phyloP scores from a whole-genome alignment of 2,329 filamentous ascomycete genomes.

The Endoconidiophora laricicola region DNA sequence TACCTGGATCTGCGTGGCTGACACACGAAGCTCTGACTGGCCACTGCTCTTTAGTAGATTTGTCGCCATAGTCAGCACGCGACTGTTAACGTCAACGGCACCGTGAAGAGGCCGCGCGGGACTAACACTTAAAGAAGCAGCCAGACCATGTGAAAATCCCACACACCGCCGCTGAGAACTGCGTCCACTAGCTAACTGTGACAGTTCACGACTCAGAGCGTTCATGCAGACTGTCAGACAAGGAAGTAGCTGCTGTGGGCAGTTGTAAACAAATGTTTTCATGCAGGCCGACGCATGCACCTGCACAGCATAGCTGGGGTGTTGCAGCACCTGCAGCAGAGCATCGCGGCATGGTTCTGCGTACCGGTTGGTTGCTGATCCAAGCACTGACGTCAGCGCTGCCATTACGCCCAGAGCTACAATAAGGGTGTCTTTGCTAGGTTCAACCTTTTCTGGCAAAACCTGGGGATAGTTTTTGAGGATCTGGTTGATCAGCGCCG shows the following conservation, averaged over 20 bases:
- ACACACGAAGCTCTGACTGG: slow-evolving; percentile 76
- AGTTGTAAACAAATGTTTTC: slow-evolving; percentile 74
- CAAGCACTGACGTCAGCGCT: slow-evolving; percentile 61
- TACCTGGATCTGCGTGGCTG: slow-evolving; percentile 89
- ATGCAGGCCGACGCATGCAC: slow-evolving; percentile 76
- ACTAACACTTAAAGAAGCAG: slow-evolving; percentile 79
- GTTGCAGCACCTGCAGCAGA: slow-evolving; percentile 75
- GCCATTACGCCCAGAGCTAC: slow-evolving; percentile 64
- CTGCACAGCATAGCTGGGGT: slow-evolving; percentile 92
- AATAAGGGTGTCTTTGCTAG: slow-evolving; percentile 70
- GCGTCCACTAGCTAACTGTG: slow-evolving; percentile 54
- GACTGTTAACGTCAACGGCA: slow-evolving; percentile 86
- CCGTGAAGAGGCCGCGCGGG: slow-evolving; percentile 79
- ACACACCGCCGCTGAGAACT: slow-evolving; percentile 72
- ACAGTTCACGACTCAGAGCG: slow-evolving; percentile 73
- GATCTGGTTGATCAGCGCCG: slow-evolving; percentile 67
- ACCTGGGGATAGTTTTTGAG: slow-evolving; percentile 90
- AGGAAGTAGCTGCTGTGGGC: slow-evolving; percentile 77
- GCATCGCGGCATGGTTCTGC: slow-evolving; percentile 76
- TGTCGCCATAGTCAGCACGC: slow-evolving; percentile 80
- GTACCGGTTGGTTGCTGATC: slow-evolving; percentile 63
- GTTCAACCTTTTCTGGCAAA: slow-evolving; percentile 72
- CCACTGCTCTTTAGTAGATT: slow-evolving; percentile 83
- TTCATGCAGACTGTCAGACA: slow-evolving; percentile 95
- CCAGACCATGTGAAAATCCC: slow-evolving; percentile 81